Percentiles rank a stretch among this genome's conserved stretches.
These are phyloP conservation scores for Cladosporium colombiae DNA, from an alignment of 2,329 filamentous ascomycete species.

Conservation along the genomic window DNA sequence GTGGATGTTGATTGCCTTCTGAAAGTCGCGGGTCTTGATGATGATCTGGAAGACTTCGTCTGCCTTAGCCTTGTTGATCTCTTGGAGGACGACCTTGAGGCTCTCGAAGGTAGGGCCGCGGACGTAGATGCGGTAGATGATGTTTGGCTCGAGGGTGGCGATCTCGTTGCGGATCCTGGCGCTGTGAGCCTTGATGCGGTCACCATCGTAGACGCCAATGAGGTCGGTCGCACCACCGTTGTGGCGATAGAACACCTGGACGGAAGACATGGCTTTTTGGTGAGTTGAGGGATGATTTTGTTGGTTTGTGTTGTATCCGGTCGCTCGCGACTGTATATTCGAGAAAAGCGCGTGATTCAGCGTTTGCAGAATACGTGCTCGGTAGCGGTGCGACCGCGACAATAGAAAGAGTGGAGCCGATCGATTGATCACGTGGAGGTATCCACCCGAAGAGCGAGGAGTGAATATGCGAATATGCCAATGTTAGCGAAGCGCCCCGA, in stretches of 20 bases:
- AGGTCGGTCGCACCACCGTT: neutral
- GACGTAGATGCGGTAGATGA: slow-evolving; percentile 14
- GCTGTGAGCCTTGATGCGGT: slow-evolving; percentile 22
- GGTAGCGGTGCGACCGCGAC: neutral
- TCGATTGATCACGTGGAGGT: neutral
- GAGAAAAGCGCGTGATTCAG: neutral
- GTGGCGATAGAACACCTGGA: slow-evolving; percentile 14
- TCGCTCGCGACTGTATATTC: neutral
- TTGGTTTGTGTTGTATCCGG: neutral
- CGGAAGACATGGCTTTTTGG: slow-evolving; percentile 17
- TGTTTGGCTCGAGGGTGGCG: neutral
- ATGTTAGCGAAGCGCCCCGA: neutral
- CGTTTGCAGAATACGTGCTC: neutral
- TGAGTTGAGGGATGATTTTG: neutral
- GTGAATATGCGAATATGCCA: neutral
- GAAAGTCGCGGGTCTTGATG: slow-evolving; percentile 16
- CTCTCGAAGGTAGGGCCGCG: slow-evolving; percentile 16
- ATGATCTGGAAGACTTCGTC: slow-evolving; percentile 18
- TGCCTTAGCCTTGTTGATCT: slow-evolving; percentile 9
- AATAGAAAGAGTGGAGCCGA: neutral
- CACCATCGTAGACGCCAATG: slow-evolving; percentile 15
- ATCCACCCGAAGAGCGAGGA: neutral
- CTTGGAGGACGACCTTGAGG: slow-evolving; percentile 18
- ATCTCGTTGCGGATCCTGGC: neutral
- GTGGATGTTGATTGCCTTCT: slow-evolving; percentile 18